Percentiles rank a stretch among this genome's conserved stretches.
Evolutionary conservation across 768 basidiomycete species (phyloP).

Genomic region (Lyophyllum decastes): DNA sequence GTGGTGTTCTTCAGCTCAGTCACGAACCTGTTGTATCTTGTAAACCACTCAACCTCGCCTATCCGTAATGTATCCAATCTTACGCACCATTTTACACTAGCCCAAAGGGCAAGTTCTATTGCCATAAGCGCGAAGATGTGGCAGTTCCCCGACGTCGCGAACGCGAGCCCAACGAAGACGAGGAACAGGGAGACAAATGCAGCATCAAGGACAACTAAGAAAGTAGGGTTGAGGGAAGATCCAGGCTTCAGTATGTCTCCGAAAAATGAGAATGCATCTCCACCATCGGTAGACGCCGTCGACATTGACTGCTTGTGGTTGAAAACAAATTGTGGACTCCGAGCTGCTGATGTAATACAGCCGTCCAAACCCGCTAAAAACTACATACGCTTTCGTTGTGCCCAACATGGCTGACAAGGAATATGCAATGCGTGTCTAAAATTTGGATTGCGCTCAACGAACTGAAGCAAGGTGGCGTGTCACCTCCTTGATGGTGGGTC

Average conservation of each 20-base stretch:
- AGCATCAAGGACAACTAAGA: conserved; percentile 63
- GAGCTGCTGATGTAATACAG: conserved; percentile 9
- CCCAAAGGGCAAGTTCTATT: conserved; percentile 74
- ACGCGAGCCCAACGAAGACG: conserved; percentile 58
- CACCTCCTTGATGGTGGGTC: conserved; percentile 44
- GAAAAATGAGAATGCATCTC: conserved; percentile 39
- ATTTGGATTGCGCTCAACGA: not conserved
- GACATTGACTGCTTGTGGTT: not conserved
- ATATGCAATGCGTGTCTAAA: no score
- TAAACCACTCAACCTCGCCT: conserved; percentile 5
- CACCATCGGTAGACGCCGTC: not conserved
- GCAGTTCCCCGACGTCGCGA: conserved; percentile 61
- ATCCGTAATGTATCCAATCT: conserved; percentile 3
- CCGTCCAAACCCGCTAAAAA: no score
- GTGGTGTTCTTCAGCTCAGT: conserved; percentile 53
- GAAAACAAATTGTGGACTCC: not conserved
- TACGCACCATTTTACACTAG: conserved; percentile 76
- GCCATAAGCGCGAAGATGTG: conserved; percentile 69
- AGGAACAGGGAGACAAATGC: conserved; percentile 59
- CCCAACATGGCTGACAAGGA: no score
- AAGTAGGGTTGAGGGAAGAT: conserved; percentile 72
- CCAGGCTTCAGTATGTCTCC: conserved; percentile 69
- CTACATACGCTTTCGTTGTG: no score
- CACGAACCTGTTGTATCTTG: conserved; percentile 55
- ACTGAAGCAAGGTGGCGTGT: conserved; percentile 5